These are phyloP conservation scores for Fusarium marasasianum DNA, from an alignment of 2,329 filamentous ascomycete genomes.

Conservation along the genomic window DNA sequence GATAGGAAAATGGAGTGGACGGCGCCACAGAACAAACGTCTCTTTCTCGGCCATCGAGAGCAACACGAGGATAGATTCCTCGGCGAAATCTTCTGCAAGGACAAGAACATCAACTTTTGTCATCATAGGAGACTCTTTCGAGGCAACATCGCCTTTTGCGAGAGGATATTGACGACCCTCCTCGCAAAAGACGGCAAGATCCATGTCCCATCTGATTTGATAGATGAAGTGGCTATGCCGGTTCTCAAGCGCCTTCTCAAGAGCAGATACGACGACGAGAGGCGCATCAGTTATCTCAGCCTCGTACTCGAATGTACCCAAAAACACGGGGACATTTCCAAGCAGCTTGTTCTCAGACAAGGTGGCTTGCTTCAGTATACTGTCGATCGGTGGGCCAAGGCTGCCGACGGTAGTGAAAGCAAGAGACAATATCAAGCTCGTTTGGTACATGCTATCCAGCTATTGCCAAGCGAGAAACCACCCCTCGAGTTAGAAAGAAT, in stretches of 20 bases:
- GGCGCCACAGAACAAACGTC: conserved; percentile 3
- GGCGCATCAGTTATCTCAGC: conserved; percentile 20
- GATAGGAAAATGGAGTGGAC: conserved; percentile 24
- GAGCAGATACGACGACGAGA: conserved; percentile 12
- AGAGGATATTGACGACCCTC: conserved; percentile 21
- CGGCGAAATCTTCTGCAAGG: conserved; percentile 17
- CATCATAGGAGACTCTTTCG: conserved; percentile 17
- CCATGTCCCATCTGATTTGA: conserved; percentile 28
- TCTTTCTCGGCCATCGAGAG: conserved; percentile 29
- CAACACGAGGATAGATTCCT: conserved; percentile 29
- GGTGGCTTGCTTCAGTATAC: conserved; percentile 17
- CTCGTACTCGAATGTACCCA: conserved; percentile 19
- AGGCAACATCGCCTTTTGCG: conserved; percentile 26
- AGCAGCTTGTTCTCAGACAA: background rate
- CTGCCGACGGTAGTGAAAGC: background rate
- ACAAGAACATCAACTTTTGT: background rate
- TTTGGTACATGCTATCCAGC: conserved; percentile 12
- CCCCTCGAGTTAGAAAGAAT: background rate
- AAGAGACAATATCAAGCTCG: background rate
- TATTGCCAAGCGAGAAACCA: background rate
- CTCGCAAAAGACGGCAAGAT: conserved; percentile 3
- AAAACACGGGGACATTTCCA: background rate
- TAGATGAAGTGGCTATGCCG: conserved; percentile 31
- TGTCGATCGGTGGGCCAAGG: conserved; percentile 21
- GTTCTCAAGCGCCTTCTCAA: conserved; percentile 34